phyloP scores from a whole-genome alignment of 305 asterid species.

The Ilex paraguariensis region DNA sequence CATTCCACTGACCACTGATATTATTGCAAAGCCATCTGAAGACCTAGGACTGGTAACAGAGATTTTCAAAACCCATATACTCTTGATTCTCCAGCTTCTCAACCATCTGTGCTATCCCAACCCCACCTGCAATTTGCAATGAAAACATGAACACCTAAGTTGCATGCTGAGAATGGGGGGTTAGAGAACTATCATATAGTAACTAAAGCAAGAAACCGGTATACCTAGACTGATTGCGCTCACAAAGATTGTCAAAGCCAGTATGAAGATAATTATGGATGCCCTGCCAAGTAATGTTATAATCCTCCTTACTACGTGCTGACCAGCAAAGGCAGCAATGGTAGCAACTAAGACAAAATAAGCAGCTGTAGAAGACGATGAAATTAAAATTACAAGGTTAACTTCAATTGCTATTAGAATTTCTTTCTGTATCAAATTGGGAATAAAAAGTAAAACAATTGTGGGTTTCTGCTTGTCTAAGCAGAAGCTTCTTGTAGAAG shows the following conservation, averaged over 20 bases:
- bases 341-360: slow-evolving; percentile 27
- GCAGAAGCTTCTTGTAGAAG: too few species aligned
- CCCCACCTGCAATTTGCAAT: slow-evolving; percentile 26
- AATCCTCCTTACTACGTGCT: slow-evolving; percentile 25
- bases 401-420: too few species aligned
- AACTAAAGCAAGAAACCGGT: background rate
- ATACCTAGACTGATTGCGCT: slow-evolving; percentile 37
- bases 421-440: too few species aligned
- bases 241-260: slow-evolving; percentile 27
- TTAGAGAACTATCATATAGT: background rate
- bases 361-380: slow-evolving; percentile 17
- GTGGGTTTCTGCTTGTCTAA: too few species aligned
- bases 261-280: slow-evolving; percentile 32
- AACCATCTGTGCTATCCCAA: slow-evolving; percentile 29
- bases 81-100: slow-evolving; percentile 33
- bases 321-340: slow-evolving; percentile 35
- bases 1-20: too few species aligned
- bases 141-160: too few species aligned
- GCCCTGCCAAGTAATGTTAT: slow-evolving; percentile 32
- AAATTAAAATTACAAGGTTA: background rate
- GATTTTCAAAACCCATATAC: slow-evolving; percentile 34
- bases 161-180: background rate
- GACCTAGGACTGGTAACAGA: slow-evolving; percentile 18
- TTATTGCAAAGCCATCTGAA: background rate
- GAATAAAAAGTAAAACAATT: too few species aligned